Conservation (phyloP, 2,329 filamentous ascomycete species). For the Zasmidium citrigriseum region DNA sequence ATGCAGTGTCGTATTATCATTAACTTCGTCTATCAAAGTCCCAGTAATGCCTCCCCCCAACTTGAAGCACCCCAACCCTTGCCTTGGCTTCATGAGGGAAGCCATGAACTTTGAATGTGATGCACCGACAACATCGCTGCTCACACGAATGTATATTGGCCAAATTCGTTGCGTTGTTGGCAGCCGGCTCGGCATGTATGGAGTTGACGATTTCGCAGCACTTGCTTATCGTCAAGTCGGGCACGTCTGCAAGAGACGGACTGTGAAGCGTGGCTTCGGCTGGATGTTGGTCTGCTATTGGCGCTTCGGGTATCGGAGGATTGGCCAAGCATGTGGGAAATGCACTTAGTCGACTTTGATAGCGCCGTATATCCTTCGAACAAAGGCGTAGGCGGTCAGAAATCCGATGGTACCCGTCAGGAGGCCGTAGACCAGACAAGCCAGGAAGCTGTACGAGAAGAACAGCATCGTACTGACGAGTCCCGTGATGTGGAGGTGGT, state of each 20-base stretch:
- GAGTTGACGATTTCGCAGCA: conserved; percentile 5
- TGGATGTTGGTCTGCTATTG: too few relatives aligned
- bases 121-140: neutral
- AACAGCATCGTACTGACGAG: conserved; percentile 79
- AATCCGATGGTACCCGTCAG: conserved; percentile 84
- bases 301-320: neutral
- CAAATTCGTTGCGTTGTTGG: neutral
- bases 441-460: conserved; percentile 81
- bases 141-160: neutral
- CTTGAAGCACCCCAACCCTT: neutral
- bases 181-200: too few relatives aligned
- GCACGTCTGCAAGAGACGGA: neutral
- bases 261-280: too few relatives aligned
- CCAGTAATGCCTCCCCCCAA: neutral
- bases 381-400: conserved; percentile 79
- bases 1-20: conserved; percentile 8
- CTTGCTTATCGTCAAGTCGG: conserved; percentile 4
- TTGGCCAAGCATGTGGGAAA: neutral
- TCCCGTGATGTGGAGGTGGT: conserved; percentile 77
- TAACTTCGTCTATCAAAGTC: conserved; percentile 7
- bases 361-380: conserved; percentile 72
- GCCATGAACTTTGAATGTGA: neutral
- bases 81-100: neutral
- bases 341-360: conserved; percentile 40
- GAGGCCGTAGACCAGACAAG: conserved; percentile 77